phyloP scores from a whole-genome alignment of 371 early-diverging fungal species.

The Syncephalis fuscata region DNA sequence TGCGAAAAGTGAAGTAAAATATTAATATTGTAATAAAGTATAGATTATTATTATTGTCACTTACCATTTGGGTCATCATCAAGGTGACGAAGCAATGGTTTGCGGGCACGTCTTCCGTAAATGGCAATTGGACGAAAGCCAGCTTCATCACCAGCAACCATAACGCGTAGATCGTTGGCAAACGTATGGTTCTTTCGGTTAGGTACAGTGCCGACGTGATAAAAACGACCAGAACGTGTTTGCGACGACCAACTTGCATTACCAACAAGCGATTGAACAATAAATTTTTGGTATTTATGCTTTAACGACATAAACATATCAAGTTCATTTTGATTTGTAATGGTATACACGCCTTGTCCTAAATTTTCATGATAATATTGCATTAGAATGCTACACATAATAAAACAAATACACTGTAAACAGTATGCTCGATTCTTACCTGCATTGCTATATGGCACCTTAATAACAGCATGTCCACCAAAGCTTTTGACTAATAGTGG shows the following conservation, averaged over 20 bases:
- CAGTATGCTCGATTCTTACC: constrained; percentile 16
- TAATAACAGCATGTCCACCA: constrained; percentile 85
- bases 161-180: constrained; percentile 79
- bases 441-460: constrained; percentile 87
- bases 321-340: constrained; percentile 65
- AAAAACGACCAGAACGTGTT: constrained; percentile 61
- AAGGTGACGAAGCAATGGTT: constrained; percentile 50
- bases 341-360: constrained; percentile 84
- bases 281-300: constrained; percentile 88
- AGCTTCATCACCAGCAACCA: constrained; percentile 61
- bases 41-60: constrained; percentile 5
- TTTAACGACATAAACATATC: constrained; percentile 55
- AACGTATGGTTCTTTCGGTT: constrained; percentile 77
- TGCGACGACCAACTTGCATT: constrained; percentile 82
- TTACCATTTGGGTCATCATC: constrained; percentile 26
- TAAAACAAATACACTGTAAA: neutral
- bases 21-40: neutral
- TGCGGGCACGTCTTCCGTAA: constrained; percentile 71
- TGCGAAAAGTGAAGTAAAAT: no score
- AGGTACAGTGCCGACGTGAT: constrained; percentile 87
- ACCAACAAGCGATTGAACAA: constrained; percentile 84
- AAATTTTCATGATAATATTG: constrained; percentile 9
- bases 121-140: constrained; percentile 81
- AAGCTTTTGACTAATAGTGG: constrained; percentile 74
- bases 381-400: neutral